Base-by-base conservation (phyloP, 768 basidiomycete genomes). In the Leccinum subgranulosum region DNA sequence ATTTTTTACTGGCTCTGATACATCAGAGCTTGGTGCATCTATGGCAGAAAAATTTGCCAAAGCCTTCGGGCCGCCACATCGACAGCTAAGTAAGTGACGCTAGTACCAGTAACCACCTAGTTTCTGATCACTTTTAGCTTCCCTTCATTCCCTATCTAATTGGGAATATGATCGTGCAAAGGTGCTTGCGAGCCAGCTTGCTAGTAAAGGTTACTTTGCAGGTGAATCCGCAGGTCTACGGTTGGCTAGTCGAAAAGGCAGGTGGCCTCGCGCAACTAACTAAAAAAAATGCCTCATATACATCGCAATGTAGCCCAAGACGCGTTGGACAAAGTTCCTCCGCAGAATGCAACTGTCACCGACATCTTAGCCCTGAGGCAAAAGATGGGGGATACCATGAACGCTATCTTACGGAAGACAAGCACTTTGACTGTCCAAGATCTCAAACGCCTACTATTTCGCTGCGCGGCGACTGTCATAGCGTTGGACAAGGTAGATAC, bases 21-120 rank as follows among this genome's bases (percentile, higher is more conserved):
- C 86, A 28, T 85, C 92, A 8, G 96, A 98, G 73, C 81, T 99
- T 51, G 96, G 96, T 3, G 91, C 94, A 15, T 91, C 94, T 15
- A 74, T 96, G 36, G 96, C 96, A 6, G 81, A 95, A 67, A 84
- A 87, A 43, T 94, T 88, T 72, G 92, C 87, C 4, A 92, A 88
- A 68, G 82, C 85, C 2, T 86, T 93, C 57, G 88, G 91, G 1
- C 84, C 87, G 4, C 81, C 85, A 46, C 86, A 92, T 60, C 79
- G 90, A 31, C 88, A 90, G 63, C 74, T 89, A 29, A 80, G 94
- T 95, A 64, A 49, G 85, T 69, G n/a, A 31, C 47, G 3, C 33
- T 27, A 7, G 31, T 19, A 43, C 41, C 8, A 21, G 36, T 50
- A 41, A 47, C 23, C 17, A 21, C 15, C 27, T 3, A 15, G 41